phyloP scores from a whole-genome alignment of 257 asterid genomes.

The Nicotiana obtusifolia region DNA sequence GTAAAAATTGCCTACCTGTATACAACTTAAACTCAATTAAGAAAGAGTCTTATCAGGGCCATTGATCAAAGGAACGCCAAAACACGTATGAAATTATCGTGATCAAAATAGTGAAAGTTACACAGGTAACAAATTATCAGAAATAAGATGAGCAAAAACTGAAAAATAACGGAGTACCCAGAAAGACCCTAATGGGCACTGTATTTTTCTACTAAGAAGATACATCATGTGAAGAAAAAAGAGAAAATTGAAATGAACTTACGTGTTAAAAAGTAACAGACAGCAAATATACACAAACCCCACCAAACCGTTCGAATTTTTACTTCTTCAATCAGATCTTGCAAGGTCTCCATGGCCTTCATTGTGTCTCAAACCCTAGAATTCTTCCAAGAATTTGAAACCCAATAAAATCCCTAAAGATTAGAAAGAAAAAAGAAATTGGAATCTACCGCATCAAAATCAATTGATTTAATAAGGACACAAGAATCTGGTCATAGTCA shows the following conservation, averaged over 20 bases:
- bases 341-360: slow-evolving; percentile 72
- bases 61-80: not conserved
- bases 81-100: not conserved
- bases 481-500: not conserved
- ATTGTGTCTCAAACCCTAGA: slow-evolving; percentile 35
- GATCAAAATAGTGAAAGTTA: not conserved
- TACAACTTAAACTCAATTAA: not conserved
- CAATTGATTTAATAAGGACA: not conserved
- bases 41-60: not conserved
- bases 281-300: slow-evolving; percentile 75
- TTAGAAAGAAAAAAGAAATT: not conserved
- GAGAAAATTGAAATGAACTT: slow-evolving; percentile 25
- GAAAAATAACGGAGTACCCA: not conserved
- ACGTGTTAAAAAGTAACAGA: slow-evolving; percentile 88
- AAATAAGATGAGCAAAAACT: not conserved
- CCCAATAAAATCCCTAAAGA: not conserved
- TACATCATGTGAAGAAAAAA: not conserved
- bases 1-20: too few relatives aligned
- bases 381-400: slow-evolving; percentile 7
- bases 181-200: not conserved
- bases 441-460: not conserved
- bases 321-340: slow-evolving; percentile 98
- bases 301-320: slow-evolving; percentile 96
- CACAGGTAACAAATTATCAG: not conserved
- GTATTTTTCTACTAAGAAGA: not conserved